A percentile compares a stretch with the other conserved stretches of the same genome.
phyloP scores from a whole-genome alignment of 768 basidiomycete genomes.

The Tephrocybe sp. region DNA sequence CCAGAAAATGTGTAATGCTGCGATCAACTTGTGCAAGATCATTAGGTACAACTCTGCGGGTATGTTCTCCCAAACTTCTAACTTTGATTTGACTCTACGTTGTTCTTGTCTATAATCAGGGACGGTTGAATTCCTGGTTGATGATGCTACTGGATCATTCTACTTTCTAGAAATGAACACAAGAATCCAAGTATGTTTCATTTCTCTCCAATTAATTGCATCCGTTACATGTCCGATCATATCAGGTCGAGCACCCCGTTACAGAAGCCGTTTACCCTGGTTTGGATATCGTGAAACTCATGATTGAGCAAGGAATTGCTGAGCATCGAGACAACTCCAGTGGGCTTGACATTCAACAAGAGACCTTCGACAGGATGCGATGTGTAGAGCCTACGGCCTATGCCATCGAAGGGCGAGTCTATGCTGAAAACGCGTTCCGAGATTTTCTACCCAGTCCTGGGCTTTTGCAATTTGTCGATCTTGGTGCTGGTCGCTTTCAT shows the following conservation, averaged over 20 bases:
- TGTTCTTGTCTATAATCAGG: slow-evolving; percentile 31
- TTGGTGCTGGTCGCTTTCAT: slow-evolving; percentile 27
- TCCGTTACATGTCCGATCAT: neutral
- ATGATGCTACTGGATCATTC: slow-evolving; percentile 48
- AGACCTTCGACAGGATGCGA: slow-evolving; percentile 29
- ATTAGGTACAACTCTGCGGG: slow-evolving; percentile 62
- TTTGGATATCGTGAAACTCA: slow-evolving; percentile 61
- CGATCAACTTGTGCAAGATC: slow-evolving; percentile 42
- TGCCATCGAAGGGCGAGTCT: slow-evolving; percentile 17
- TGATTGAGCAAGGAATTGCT: slow-evolving; percentile 56
- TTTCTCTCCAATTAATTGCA: neutral
- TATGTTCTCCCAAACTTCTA: slow-evolving; percentile 20
- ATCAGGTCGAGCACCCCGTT: slow-evolving; percentile 63
- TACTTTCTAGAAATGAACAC: slow-evolving; percentile 77
- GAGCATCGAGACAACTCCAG: slow-evolving; percentile 22
- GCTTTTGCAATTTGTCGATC: slow-evolving; percentile 52
- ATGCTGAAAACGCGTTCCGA: slow-evolving; percentile 59
- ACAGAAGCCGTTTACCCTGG: slow-evolving; percentile 54
- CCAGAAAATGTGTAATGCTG: slow-evolving; percentile 49
- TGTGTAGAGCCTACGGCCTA: neutral
- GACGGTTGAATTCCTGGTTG: slow-evolving; percentile 67
- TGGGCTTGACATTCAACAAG: slow-evolving; percentile 34
- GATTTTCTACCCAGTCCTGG: slow-evolving; percentile 60
- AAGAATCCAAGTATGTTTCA: slow-evolving; percentile 45
- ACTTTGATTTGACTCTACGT: neutral